Evolutionary conservation across 495 filamentous ascomycete genomes (phyloP), one percentile per base, ranked within the genome.

Genomic region (Ramalina intermedia): DNA sequence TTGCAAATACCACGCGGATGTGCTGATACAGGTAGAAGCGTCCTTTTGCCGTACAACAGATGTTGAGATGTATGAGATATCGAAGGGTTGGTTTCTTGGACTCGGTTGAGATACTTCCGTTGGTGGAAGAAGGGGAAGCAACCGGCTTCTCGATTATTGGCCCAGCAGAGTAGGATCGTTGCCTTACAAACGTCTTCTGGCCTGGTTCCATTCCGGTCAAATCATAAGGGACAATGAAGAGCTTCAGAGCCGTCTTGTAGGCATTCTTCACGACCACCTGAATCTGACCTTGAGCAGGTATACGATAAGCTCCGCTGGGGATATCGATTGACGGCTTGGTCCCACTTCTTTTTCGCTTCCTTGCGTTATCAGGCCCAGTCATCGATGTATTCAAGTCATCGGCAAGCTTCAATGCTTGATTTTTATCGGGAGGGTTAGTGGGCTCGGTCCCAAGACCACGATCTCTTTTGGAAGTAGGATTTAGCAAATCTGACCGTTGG

Each of bases 201-300:
- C 88, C 87, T 9, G 86, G 73, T 53, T 91, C 84, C 93, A 99
- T 99, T 48, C 87, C 91, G n/a, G 76, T 72, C 7, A 99, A 72
- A 62, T 96, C 89, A 58, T 99, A 99, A 0, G 93, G 91, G 21
- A 99, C 80, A 13, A 96, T 73, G 55, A 96, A 99, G 14, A 96
- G 67, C 62, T 96, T 96, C 44, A 96, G 87, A 4, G 89, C 89
- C 4, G 88, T 96, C 61, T 94, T 96, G 69, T 94, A 88, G 11
- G 86, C 87, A 55, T 94, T 96, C 60, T 94, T 93, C 64, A 96
- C 91, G 42, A 99, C 82, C 54, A 99, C 93, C 63, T 99, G 91
- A 23, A 99, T 69, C 60, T 96, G 91, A 0, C 91, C 91, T 57
- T 88, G 84, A 60, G 95, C 85, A 0, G 91, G 93, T 41, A 99